Conservation (phyloP, 352 stramenopile species). For the Pythium aquatile region DNA sequence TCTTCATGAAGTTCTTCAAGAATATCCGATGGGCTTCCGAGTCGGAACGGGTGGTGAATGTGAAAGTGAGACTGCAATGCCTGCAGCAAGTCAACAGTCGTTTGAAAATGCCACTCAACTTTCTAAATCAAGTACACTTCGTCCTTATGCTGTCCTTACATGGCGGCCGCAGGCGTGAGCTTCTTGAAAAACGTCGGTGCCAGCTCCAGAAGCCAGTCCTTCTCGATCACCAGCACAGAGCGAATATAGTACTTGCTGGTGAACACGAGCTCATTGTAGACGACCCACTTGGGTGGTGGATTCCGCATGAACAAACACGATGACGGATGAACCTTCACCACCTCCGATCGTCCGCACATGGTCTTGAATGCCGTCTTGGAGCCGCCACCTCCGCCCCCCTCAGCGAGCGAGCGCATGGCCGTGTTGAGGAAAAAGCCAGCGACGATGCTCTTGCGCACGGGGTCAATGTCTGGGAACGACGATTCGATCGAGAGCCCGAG, state of each 20-base stretch:
- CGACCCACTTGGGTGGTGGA: slow-evolving; percentile 78
- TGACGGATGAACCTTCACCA: slow-evolving; percentile 88
- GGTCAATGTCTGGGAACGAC: slow-evolving; percentile 73
- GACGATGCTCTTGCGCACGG: slow-evolving; percentile 86
- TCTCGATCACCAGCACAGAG: slow-evolving; percentile 85
- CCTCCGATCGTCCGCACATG: slow-evolving; percentile 77
- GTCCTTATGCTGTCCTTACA: slow-evolving; percentile 1
- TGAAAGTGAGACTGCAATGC: background rate
- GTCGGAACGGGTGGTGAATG: background rate
- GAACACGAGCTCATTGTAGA: slow-evolving; percentile 91
- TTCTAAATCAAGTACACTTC: background rate
- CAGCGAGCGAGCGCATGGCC: slow-evolving; percentile 78
- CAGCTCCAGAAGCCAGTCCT: slow-evolving; percentile 86
- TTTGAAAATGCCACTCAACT: no score
- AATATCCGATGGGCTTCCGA: no score
- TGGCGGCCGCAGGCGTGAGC: slow-evolving; percentile 29
- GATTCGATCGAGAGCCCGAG: slow-evolving; percentile 66
- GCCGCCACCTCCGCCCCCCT: slow-evolving; percentile 48
- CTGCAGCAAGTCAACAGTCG: no score
- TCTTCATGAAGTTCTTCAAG: no score
- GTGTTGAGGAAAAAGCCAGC: slow-evolving; percentile 89
- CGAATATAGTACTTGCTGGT: slow-evolving; percentile 92
- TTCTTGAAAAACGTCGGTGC: slow-evolving; percentile 84
- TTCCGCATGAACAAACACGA: slow-evolving; percentile 89
- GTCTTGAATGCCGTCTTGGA: slow-evolving; percentile 88